Conservation (phyloP, 768 basidiomycete species). For the Mycena venus region DNA sequence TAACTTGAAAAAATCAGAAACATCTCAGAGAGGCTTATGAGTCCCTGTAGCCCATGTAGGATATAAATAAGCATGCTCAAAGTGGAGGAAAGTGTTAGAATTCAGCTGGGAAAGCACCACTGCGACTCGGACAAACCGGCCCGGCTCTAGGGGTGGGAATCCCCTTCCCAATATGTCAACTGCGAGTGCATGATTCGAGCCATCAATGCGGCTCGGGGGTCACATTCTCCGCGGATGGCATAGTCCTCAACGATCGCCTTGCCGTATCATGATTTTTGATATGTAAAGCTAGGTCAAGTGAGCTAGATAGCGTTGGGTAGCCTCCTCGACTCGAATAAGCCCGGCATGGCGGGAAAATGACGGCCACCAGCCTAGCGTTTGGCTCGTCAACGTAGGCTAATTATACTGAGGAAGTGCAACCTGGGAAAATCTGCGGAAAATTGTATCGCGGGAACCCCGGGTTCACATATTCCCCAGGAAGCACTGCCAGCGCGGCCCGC, state of each 20-base stretch:
- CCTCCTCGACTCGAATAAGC: conserved; percentile 8
- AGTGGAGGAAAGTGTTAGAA: no score
- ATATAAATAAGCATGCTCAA: no score
- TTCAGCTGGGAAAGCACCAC: no score
- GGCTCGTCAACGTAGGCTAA: conserved; percentile 3
- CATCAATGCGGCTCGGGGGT: no score
- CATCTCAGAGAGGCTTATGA: no score
- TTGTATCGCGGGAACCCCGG: conserved; percentile 11
- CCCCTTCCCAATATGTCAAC: no score
- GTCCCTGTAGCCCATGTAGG: no score
- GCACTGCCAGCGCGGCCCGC: conserved; percentile 7
- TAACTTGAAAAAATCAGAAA: no score
- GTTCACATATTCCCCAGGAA: conserved; percentile 5
- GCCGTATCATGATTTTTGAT: conserved; percentile 3
- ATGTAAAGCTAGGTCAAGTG: conserved; percentile 1
- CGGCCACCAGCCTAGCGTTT: conserved; percentile 7
- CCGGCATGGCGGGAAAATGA: conserved; percentile 6
- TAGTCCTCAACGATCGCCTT: neutral
- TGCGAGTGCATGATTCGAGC: no score
- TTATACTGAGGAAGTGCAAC: conserved; percentile 13
- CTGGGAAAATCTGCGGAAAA: conserved; percentile 8
- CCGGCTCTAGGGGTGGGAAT: no score
- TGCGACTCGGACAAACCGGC: no score
- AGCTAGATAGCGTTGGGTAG: conserved; percentile 2
- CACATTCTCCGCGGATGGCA: no score